Conservation (phyloP, 768 basidiomycete species). For the Leccinum fibrillosum region DNA sequence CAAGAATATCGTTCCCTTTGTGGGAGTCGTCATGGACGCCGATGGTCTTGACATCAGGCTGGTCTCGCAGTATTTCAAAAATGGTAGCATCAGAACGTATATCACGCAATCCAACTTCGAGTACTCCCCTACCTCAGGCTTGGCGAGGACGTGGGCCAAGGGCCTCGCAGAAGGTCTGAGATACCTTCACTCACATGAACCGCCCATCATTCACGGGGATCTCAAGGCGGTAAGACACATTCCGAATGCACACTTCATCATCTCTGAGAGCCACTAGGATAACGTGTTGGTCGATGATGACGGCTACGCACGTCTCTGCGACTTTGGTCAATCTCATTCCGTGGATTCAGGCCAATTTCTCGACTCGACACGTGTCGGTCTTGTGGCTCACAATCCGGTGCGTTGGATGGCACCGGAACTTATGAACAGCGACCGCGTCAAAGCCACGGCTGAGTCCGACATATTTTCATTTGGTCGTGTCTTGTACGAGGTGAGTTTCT, state of each 20-base stretch:
- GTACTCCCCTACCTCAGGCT: background rate
- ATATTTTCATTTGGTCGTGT: constrained; percentile 29
- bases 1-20: constrained; percentile 26
- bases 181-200: constrained; percentile 24
- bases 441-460: constrained; percentile 15
- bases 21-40: constrained; percentile 13
- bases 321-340: constrained; percentile 29
- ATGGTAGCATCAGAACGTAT: constrained; percentile 16
- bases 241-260: background rate
- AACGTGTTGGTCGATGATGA: constrained; percentile 21
- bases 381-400: background rate
- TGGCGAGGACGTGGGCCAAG: constrained; percentile 8
- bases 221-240: constrained; percentile 33
- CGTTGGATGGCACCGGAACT: constrained; percentile 31
- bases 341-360: constrained; percentile 22
- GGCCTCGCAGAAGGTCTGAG: constrained; percentile 21
- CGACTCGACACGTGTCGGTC: constrained; percentile 23
- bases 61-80: constrained; percentile 22
- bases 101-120: background rate
- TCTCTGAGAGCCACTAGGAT: constrained; percentile 14
- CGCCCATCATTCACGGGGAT: constrained; percentile 39
- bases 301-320: constrained; percentile 18
- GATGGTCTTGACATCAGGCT: constrained; percentile 14
- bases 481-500: constrained; percentile 27
- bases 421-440: constrained; percentile 3